Evolutionary conservation across 179 eudicot species (phyloP).

Genomic region (Silene noctiflora): DNA sequence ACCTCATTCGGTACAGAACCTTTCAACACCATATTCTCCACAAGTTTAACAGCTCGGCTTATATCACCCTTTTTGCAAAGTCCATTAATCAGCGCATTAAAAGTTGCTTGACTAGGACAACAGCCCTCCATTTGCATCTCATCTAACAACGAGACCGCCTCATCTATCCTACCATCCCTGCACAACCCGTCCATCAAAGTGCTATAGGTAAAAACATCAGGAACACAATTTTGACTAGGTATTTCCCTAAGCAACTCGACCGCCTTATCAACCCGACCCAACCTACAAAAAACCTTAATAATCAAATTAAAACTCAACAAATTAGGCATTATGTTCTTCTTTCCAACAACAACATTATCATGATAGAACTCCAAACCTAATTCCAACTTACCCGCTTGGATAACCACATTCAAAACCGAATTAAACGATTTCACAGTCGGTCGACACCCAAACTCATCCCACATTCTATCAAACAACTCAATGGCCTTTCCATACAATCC

Average conservation of each 20-base stretch:
- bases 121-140: conserved; percentile 97
- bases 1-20: conserved; percentile 81
- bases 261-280: conserved; percentile 62
- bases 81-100: conserved; percentile 74
- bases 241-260: conserved; percentile 67
- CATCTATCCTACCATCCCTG: conserved; percentile 65
- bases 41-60: conserved; percentile 73
- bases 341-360: conserved; percentile 32
- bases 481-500: conserved; percentile 52
- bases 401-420: conserved; percentile 64
- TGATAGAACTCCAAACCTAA: conserved; percentile 56
- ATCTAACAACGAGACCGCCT: conserved; percentile 78
- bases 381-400: conserved; percentile 42
- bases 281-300: conserved; percentile 61
- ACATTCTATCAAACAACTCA: conserved; percentile 67
- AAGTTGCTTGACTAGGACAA: conserved; percentile 54
- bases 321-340: conserved; percentile 42
- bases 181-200: conserved; percentile 95
- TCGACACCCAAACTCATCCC: conserved; percentile 50
- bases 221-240: conserved; percentile 42
- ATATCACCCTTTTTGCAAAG: conserved; percentile 79
- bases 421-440: conserved; percentile 75
- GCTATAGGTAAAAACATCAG: conserved; percentile 78
- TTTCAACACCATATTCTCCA: conserved; percentile 87
- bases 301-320: conserved; percentile 72